Evolutionary conservation across 352 stramenopile genomes (phyloP), one percentile per base, ranked within the genome.

Genomic region (Globisporangium middletonii): DNA sequence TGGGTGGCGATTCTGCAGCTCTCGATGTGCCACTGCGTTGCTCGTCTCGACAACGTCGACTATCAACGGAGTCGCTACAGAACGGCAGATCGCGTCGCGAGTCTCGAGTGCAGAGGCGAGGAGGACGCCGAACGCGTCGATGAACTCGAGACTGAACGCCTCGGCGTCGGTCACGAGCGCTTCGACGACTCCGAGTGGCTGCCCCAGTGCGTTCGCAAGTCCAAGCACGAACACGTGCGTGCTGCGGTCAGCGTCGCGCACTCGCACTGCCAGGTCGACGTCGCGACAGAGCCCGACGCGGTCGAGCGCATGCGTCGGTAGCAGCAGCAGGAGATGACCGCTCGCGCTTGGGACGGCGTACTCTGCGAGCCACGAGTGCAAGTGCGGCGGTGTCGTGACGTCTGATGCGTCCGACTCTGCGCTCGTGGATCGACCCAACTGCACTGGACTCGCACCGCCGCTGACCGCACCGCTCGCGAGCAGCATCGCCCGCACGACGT

Each of bases 51-150:
- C 26, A 13, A 71, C 30, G 5, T 30, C 51, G 27, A 71, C 46
- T 0, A 43, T 26, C 11, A 71, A 2, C 6, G 49, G 42, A 30
- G 55, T 47, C n/a, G 61, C 44, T 13, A 26, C 44, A 1, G 63
- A 67, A 0, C 63, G 63, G 27, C 50, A 70, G 9, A 63, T 42
- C 27, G 43, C 12, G 9, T 43, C 12, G 49, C 63, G 44, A 18
- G 47, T 64, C 45, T 64, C 54, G 6, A 70, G 45, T 3, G 63
- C 59, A 4, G 63, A 42, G 18, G 55, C 54, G 3, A 70, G 43
- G 2, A 70, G 45, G 3, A 63, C 30, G 1, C 63, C 50, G n/a
- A 70, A 60, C 18, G 50, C 59, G 30, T 70, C 54, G 23, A 70
- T 11, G 41, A 70, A 64, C 45, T 67, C 63, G 4, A 55, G 23